Conservation (phyloP, 208 protist species). For the Acanthamoeba polyphaga region DNA sequence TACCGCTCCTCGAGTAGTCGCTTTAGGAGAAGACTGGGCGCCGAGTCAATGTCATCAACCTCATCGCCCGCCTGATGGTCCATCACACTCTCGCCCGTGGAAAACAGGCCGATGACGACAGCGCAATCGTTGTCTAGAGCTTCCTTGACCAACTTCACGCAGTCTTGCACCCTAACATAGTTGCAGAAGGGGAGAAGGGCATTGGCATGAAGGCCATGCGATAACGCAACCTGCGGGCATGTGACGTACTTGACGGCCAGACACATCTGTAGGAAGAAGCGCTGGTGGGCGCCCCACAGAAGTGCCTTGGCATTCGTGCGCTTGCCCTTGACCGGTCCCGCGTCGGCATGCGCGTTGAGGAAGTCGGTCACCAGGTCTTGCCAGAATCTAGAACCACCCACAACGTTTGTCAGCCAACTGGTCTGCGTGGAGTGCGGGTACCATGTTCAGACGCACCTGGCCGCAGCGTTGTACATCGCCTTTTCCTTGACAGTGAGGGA, state of each 20-base stretch:
- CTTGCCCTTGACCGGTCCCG: background rate
- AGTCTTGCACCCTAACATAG: background rate
- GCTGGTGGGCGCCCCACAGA: constrained; percentile 15
- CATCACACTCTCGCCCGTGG: constrained; percentile 65
- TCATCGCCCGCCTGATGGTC: constrained; percentile 28
- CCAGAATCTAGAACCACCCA: background rate
- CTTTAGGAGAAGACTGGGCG: background rate
- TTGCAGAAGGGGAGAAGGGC: no score
- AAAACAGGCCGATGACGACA: constrained; percentile 73
- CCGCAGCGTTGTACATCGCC: constrained; percentile 28
- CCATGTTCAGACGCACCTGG: background rate
- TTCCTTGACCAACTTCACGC: constrained; percentile 14
- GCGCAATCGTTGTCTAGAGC: constrained; percentile 16
- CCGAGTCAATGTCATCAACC: constrained; percentile 18
- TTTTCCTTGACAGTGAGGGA: constrained; percentile 15
- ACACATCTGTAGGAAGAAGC: constrained; percentile 40
- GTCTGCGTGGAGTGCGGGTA: background rate
- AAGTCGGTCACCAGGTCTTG: constrained; percentile 3
- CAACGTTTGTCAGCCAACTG: background rate
- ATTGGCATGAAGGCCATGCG: no score
- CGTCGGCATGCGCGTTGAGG: background rate
- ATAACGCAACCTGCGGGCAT: background rate
- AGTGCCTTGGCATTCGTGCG: background rate
- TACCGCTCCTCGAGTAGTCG: constrained; percentile 37
- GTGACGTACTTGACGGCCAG: constrained; percentile 27